A percentile compares a stretch with the other conserved stretches of the same genome.
Evolutionary conservation across 305 asterid genomes (phyloP).

Genomic region (Fraxinus sp.): DNA sequence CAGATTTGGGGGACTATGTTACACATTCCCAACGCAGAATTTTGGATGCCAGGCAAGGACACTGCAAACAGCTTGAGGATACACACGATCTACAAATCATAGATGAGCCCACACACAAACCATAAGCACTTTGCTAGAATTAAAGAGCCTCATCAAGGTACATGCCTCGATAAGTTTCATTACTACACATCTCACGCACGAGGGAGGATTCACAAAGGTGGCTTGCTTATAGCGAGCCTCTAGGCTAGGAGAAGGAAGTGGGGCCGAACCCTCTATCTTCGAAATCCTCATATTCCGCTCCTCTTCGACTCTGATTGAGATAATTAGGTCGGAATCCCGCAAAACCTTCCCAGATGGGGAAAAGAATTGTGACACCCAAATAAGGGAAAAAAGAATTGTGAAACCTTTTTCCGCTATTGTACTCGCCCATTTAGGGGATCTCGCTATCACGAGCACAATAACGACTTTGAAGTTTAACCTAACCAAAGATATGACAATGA

Average conservation of each 20-base stretch:
- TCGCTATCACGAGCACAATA: neutral
- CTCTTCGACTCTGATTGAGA: neutral
- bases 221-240: neutral
- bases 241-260: neutral
- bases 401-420: neutral
- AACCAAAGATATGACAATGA: neutral
- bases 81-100: neutral
- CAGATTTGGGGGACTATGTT: too few relatives aligned
- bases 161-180: neutral
- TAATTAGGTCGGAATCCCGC: neutral
- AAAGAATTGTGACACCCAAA: too few relatives aligned
- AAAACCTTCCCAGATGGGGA: neutral
- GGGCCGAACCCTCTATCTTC: neutral
- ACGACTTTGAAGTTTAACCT: neutral
- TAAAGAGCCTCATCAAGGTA: neutral
- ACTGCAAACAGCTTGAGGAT: too few relatives aligned
- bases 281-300: neutral
- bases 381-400: too few relatives aligned
- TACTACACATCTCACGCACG: neutral
- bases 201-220: neutral
- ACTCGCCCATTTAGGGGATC: neutral
- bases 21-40: too few relatives aligned
- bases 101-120: neutral
- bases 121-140: neutral
- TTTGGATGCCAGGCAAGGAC: too few relatives aligned